These are phyloP conservation scores for Helenozyma rhizophorensis DNA, from an alignment of 805 yeast species.

Conservation along the genomic window DNA sequence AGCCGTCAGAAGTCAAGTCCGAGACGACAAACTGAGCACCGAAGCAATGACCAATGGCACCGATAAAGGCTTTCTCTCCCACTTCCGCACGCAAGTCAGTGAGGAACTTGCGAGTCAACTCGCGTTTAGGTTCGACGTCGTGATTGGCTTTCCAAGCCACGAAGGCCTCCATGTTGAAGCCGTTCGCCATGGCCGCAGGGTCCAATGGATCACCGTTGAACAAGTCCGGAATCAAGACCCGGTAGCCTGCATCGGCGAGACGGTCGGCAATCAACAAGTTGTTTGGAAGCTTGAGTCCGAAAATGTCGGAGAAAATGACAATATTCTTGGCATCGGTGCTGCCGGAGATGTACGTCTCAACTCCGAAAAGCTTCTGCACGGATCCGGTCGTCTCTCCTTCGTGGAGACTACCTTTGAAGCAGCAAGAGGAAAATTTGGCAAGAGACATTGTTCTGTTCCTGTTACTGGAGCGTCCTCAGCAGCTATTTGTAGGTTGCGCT, in stretches of 20 bases:
- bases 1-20: constrained; percentile 38
- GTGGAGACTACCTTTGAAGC: constrained; percentile 36
- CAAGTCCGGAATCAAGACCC: constrained; percentile 68
- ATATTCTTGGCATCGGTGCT: constrained; percentile 40
- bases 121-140: neutral
- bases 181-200: neutral
- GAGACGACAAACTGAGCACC: constrained; percentile 69
- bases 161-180: neutral
- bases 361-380: constrained; percentile 35
- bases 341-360: constrained; percentile 28
- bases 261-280: constrained; percentile 56
- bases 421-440: constrained; percentile 25
- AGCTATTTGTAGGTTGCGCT: too few relatives aligned
- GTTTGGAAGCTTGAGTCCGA: constrained; percentile 56
- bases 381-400: constrained; percentile 48
- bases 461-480: too few relatives aligned
- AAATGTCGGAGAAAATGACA: constrained; percentile 63
- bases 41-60: constrained; percentile 41
- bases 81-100: neutral
- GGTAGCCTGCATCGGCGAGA: constrained; percentile 56
- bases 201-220: constrained; percentile 43
- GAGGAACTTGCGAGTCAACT: neutral
- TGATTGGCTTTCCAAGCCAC: neutral
- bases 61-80: neutral
- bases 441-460: too few relatives aligned